Conservation (phyloP, 1,284 basidiomycete species). For the Ceratobasidium theobromae region DNA sequence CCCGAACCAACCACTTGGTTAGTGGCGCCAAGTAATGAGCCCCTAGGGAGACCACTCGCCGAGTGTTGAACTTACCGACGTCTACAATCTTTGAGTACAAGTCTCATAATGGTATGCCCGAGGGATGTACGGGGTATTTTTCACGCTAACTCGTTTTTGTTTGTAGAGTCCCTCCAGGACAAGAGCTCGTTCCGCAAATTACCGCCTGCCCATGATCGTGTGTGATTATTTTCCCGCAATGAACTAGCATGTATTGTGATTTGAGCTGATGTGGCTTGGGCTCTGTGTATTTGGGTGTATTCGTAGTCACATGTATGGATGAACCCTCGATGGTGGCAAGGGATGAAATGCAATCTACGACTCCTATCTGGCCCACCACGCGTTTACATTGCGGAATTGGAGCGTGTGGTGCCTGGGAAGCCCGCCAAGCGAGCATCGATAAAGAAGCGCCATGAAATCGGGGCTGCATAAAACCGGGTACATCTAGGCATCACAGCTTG, state of each 20-base stretch:
- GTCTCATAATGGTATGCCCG: constrained; percentile 69
- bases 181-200: constrained; percentile 70
- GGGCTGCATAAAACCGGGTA: constrained; percentile 5
- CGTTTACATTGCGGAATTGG: neutral
- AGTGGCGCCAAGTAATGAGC: neutral
- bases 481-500: neutral
- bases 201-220: constrained; percentile 12
- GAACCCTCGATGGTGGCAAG: neutral
- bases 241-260: neutral
- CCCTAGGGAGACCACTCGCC: constrained; percentile 65
- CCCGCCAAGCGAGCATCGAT: neutral
- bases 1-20: neutral
- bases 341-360: neutral
- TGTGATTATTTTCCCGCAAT: constrained; percentile 13
- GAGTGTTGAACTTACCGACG: constrained; percentile 65
- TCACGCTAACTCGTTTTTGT: neutral
- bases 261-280: neutral
- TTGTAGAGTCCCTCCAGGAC: constrained; percentile 76
- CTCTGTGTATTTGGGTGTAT: neutral
- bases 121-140: neutral
- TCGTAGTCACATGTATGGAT: neutral
- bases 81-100: constrained; percentile 81
- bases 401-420: constrained; percentile 9
- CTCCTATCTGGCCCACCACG: neutral
- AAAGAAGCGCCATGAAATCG: neutral